Conservation (phyloP, 1,284 basidiomycete species). For the Cutaneotrichosporon daszewskae region DNA sequence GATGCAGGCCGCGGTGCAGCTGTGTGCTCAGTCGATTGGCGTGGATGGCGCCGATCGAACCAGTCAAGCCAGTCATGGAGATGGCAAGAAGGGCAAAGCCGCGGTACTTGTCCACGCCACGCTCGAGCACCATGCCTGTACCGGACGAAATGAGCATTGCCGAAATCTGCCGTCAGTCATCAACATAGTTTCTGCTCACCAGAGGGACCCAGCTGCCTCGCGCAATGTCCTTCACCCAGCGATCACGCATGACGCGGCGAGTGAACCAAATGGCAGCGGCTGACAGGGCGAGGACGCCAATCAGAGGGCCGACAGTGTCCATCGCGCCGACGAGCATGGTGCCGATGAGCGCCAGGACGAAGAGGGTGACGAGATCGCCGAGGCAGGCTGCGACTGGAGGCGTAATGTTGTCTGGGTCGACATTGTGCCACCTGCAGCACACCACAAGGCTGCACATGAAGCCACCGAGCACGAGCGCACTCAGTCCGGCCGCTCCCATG, state of each 20-base stretch:
- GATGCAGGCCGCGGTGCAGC: conserved; percentile 36
- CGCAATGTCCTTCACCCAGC: conserved; percentile 54
- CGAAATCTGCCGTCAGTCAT: conserved; percentile 44
- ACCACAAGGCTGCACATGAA: conserved; percentile 89
- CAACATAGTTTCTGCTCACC: conserved; percentile 46
- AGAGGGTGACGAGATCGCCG: conserved; percentile 85
- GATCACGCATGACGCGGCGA: conserved; percentile 52
- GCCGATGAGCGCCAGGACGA: conserved; percentile 61
- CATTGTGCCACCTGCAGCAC: conserved; percentile 64
- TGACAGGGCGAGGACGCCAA: conserved; percentile 56
- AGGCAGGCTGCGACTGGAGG: conserved; percentile 88
- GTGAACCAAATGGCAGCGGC: conserved; percentile 52
- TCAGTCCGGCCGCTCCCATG: conserved; percentile 79
- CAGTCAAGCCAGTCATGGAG: conserved; percentile 80
- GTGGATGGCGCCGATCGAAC: conserved; percentile 84
- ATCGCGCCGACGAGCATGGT: conserved; percentile 60
- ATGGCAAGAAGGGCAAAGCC: conserved; percentile 85
- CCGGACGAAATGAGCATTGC: conserved; percentile 90
- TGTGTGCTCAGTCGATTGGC: conserved; percentile 80
- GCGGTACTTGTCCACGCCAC: conserved; percentile 76
- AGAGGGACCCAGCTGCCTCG: conserved; percentile 84
- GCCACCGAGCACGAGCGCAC: conserved; percentile 73
- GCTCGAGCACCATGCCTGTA: conserved; percentile 85
- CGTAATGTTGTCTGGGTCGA: conserved; percentile 93
- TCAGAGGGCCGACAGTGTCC: conserved; percentile 60